Base-by-base conservation (phyloP, 192 early-diverging fungal genomes). In the Gonapodya prolifera region DNA sequence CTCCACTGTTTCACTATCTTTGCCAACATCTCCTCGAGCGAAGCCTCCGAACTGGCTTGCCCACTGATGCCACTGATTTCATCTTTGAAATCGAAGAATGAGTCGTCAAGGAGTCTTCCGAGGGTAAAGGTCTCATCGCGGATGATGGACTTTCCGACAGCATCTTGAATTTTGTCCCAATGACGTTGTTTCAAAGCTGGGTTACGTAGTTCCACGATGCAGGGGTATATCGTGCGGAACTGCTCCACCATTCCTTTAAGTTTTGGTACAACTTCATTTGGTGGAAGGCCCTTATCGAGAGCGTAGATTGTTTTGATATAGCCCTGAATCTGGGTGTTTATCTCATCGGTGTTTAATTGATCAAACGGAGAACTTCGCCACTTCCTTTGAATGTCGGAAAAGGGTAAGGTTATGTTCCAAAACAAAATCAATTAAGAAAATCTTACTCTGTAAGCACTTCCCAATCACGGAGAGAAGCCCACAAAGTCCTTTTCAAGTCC, bases 11-110 rank as follows among this genome's bases (percentile, higher is more conserved):
- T 90, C 13, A 81, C 80, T 18, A 90, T 80, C 75, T 89, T 87
- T 75, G 89, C 88, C 69, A 90, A 80, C n/a, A 89, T 85, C 70
- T 90, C 89, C 78, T 90, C 89, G 87, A 90, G 89, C 28, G 85
- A 82, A 33, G 89, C 76, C 79, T 90, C 89, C 76, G 89, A 89
- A 1, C 87, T 89, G 0, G 89, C 89, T 13, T 87, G 79, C 69
- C 89, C 89, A 32, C 87, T 87, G 74, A 90, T 89, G 35, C 82
- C 87, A 76, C 88, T 90, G 23, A 90, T 87, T 76, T 90, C 89
- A 75, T 90, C 89, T 81, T 90, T 87, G 70, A 78, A 90, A 78
- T 88, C 89, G 79, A 89, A 86, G 8, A 90, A 82, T 75, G 89
- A 86, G 32, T 89, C 82, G 34, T 82, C 83, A 32, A 90, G 80